Evolutionary conservation across 2,329 filamentous ascomycete species (phyloP).

Genomic region (Grosmannia huntii): DNA sequence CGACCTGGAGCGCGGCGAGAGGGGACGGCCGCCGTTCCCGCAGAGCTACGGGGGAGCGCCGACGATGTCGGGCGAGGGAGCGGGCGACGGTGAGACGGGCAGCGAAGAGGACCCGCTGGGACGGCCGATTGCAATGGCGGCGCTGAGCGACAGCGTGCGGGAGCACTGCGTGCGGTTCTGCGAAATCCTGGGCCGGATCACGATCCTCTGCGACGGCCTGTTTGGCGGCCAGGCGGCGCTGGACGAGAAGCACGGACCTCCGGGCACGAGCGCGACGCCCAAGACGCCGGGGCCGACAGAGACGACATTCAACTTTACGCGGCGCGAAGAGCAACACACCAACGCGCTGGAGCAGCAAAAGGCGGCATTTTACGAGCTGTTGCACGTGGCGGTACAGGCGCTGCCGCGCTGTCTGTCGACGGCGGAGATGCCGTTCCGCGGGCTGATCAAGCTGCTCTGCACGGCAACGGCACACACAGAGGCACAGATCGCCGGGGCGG

Average conservation of each 20-base stretch:
- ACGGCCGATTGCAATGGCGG: constrained; percentile 44
- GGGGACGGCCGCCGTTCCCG: constrained; percentile 71
- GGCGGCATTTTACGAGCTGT: constrained; percentile 86
- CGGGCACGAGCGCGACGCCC: constrained; percentile 56
- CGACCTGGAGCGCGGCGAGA: constrained; percentile 76
- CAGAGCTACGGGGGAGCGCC: constrained; percentile 36
- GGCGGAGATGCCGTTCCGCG: constrained; percentile 82
- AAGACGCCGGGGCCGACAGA: constrained; percentile 84
- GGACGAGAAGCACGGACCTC: constrained; percentile 72
- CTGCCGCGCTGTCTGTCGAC: constrained; percentile 85
- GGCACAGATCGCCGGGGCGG: constrained; percentile 80
- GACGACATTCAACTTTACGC: constrained; percentile 80
- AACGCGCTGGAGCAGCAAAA: constrained; percentile 70
- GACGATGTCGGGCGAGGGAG: constrained; percentile 9
- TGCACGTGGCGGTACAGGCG: constrained; percentile 91
- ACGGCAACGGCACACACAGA: constrained; percentile 96
- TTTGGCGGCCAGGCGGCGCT: constrained; percentile 92
- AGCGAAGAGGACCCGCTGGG: constrained; percentile 52
- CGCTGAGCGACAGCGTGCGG: constrained; percentile 62
- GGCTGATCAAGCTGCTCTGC: constrained; percentile 85
- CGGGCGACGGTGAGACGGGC: constrained; percentile 19
- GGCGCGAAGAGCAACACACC: constrained; percentile 65
- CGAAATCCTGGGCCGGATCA: constrained; percentile 90
- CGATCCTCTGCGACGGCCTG: constrained; percentile 88
- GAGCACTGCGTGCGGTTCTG: constrained; percentile 88